These are phyloP conservation scores for Streptanthus diversifolius DNA, from an alignment of 345 rosid genomes.

Conservation along the genomic window DNA sequence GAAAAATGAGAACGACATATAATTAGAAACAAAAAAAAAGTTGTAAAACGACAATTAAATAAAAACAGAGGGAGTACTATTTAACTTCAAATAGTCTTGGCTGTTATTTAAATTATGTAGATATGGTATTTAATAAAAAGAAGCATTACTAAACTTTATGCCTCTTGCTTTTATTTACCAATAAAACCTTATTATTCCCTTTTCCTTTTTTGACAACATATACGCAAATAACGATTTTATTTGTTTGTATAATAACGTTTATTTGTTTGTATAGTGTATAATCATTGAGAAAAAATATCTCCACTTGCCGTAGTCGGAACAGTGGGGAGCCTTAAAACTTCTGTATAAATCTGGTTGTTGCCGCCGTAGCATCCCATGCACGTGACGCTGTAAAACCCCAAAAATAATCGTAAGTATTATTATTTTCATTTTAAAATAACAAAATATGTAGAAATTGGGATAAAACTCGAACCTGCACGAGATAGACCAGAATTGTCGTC, in stretches of 20 bases:
- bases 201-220: background rate
- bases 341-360: background rate
- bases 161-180: slow-evolving; percentile 7
- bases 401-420: background rate
- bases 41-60: too few species aligned
- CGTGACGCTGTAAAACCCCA: slow-evolving; percentile 18
- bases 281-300: background rate
- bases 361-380: slow-evolving; percentile 26
- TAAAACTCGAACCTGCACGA: slow-evolving; percentile 29
- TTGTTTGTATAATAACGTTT: background rate
- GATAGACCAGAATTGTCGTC: slow-evolving; percentile 53
- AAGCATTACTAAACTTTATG: background rate
- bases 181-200: slow-evolving; percentile 1
- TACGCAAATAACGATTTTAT: too few species aligned
- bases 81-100: background rate
- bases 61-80: too few species aligned
- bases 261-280: background rate
- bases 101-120: background rate
- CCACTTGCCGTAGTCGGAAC: background rate
- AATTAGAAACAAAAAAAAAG: too few species aligned
- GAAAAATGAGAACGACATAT: too few species aligned
- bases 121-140: background rate
- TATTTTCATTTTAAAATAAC: background rate
- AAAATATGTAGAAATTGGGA: background rate
- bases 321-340: slow-evolving; percentile 1